phyloP scores from a whole-genome alignment of 257 asterid species.

The Solanum sparsipilum region DNA sequence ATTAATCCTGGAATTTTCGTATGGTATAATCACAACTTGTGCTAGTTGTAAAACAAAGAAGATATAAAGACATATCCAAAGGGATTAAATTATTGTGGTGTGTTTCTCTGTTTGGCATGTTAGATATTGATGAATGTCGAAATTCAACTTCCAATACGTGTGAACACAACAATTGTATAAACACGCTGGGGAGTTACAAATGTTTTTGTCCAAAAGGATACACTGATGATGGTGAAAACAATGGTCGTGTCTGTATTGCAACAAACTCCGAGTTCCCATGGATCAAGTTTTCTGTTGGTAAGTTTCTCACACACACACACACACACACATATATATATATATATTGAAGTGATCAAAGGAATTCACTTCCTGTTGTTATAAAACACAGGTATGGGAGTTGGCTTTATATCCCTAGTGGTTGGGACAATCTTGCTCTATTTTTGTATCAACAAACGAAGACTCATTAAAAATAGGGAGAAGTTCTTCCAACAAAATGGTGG shows the following conservation, averaged over 20 bases:
- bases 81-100: not conserved
- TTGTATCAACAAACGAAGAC: not conserved
- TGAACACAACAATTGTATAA: conserved; percentile 10
- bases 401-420: not conserved
- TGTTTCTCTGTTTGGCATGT: not conserved
- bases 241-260: conserved; percentile 31
- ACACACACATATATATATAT: too few relatives aligned
- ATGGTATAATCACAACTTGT: too few relatives aligned
- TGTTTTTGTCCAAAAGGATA: conserved; percentile 50
- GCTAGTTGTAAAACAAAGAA: too few relatives aligned
- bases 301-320: too few relatives aligned
- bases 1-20: not conserved
- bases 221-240: conserved; percentile 35
- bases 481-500: conserved; percentile 54
- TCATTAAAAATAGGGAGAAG: conserved; percentile 7
- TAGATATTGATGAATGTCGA: conserved; percentile 37
- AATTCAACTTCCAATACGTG: conserved; percentile 16
- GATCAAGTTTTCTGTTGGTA: conserved; percentile 30
- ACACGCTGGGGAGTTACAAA: conserved; percentile 25
- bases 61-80: too few relatives aligned
- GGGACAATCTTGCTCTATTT: not conserved
- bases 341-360: not conserved
- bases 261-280: conserved; percentile 40
- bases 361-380: not conserved
- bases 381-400: not conserved